These are phyloP conservation scores for Entomortierella chlamydospora DNA, from an alignment of 192 early-diverging fungal species.

Conservation along the genomic window DNA sequence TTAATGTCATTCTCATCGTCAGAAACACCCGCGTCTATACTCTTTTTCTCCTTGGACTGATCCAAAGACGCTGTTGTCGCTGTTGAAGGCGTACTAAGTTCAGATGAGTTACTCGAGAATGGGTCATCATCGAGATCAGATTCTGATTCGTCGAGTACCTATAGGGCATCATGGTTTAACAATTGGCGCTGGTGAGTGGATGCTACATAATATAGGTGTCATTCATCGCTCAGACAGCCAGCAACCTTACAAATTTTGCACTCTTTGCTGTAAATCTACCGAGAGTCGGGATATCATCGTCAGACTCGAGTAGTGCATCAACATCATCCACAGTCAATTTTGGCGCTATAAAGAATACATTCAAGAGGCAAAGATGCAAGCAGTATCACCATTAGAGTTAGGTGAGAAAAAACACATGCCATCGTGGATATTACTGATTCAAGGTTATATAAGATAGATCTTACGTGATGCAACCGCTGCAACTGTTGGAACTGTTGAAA, in stretches of 20 bases:
- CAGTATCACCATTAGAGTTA: too few relatives aligned
- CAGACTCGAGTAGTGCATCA: slow-evolving; percentile 9
- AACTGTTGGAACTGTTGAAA: not conserved
- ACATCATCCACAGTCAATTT: not conserved
- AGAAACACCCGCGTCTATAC: not conserved
- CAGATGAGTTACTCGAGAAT: not conserved
- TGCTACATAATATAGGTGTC: not conserved
- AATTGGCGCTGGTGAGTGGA: too few relatives aligned
- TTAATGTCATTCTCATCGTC: not conserved
- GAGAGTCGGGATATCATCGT: slow-evolving; percentile 29
- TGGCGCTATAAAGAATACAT: not conserved
- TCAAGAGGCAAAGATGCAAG: not conserved
- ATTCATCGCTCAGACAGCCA: not conserved
- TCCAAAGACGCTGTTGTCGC: not conserved
- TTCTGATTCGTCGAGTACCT: too few relatives aligned
- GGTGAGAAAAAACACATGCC: not conserved
- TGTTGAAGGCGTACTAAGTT: not conserved
- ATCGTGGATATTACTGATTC: not conserved
- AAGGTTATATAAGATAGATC: too few relatives aligned
- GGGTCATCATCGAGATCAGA: slow-evolving; percentile 42
- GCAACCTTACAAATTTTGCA: not conserved
- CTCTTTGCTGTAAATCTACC: slow-evolving; percentile 13
- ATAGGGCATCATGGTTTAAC: too few relatives aligned
- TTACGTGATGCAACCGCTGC: not conserved
- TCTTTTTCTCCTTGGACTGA: not conserved